Conservation (phyloP, 2,329 filamentous ascomycete genomes). For the Fusarium illudens region DNA sequence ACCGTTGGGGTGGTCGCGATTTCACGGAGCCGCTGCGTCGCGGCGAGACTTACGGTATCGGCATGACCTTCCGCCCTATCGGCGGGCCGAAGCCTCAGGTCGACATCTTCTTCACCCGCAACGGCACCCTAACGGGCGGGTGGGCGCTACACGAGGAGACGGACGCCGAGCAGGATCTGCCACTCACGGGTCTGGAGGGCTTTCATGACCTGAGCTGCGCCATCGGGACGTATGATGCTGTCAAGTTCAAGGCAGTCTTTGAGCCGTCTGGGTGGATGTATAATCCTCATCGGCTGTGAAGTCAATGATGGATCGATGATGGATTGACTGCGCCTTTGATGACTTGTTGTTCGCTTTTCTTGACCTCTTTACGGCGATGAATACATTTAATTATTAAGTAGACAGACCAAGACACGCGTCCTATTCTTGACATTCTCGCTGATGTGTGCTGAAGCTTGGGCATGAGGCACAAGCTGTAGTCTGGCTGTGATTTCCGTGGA, state of each 20-base stretch:
- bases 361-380: neutral
- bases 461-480: neutral
- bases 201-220: slow-evolving; percentile 75
- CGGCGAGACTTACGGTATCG: slow-evolving; percentile 75
- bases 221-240: slow-evolving; percentile 74
- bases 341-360: neutral
- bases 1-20: slow-evolving; percentile 74
- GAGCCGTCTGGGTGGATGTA: slow-evolving; percentile 68
- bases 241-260: slow-evolving; percentile 73
- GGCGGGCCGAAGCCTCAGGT: slow-evolving; percentile 43
- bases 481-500: neutral
- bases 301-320: neutral
- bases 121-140: slow-evolving; percentile 65
- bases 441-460: neutral
- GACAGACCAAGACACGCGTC: slow-evolving; percentile 6
- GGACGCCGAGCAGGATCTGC: slow-evolving; percentile 68
- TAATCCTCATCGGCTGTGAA: slow-evolving; percentile 37
- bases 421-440: neutral
- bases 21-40: slow-evolving; percentile 71
- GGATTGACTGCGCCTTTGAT: neutral
- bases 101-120: slow-evolving; percentile 71
- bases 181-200: slow-evolving; percentile 73
- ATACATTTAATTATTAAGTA: neutral
- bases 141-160: slow-evolving; percentile 82
- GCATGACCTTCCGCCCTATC: slow-evolving; percentile 67